Base-by-base conservation (phyloP, 441 rosid genomes). In the Raphanus hybrid region DNA sequence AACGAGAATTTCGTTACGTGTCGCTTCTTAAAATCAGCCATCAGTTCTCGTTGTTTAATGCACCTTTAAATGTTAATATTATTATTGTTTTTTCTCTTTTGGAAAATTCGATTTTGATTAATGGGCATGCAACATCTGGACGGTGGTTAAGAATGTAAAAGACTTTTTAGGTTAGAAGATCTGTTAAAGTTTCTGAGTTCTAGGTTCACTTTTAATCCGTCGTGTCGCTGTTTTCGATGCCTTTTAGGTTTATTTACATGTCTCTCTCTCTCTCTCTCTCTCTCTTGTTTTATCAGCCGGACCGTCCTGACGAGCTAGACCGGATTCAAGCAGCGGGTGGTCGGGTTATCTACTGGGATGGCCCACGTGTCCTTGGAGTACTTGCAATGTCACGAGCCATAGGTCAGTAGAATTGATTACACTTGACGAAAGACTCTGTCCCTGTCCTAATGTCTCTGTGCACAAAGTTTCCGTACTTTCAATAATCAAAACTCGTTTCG, bases 371-470 rank as follows among this genome's bases (percentile, higher is more conserved):
- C 4, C 88, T 85, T 15, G 93, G 93, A 27, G 86, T 87, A 10
- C 78, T 87, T 34, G 90, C 91, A 11, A 87, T 85, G 91, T 89
- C 93, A 3, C 86, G 93, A 77, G 91, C 91, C 32, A 89, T 89
- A 26, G 91, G 90, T 87, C 80, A 66, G 66, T 73, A 2, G 2
- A 15, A 69, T 70, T 74, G 66, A 70, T 74, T 69, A 74, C 75
- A 79, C 78, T 64, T 62, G 54, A 63, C 64, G 69, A 37, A 73
- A 61, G 70, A 41, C 77, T 58, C 41, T 67, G 73, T 72, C 77
- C 14, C 20, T 69, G 65, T 61, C 78, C 20, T 15, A 66, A 11
- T 35, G 73, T 66, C 5, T 64, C 5, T 64, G 67, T 65, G 48
- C 68, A 32, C 3, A 70, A 52, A 27, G 41, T 65, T 64, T 20